A percentile compares a stretch with the other conserved stretches of the same genome.
These are phyloP conservation scores for Cryptosporidium sp. DNA, from an alignment of 169 alveolate species.

Conservation along the genomic window DNA sequence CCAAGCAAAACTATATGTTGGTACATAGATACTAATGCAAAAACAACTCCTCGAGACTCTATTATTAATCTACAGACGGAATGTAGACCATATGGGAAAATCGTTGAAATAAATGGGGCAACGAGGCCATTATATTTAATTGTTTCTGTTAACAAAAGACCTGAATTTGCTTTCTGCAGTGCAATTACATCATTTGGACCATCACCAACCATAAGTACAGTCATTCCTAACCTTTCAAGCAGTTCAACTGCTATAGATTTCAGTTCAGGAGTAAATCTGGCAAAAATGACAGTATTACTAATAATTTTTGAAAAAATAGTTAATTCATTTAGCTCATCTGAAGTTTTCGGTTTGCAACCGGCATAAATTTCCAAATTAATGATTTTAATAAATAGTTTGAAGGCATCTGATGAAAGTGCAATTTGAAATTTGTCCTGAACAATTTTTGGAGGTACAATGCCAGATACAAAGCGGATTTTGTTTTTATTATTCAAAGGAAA, in stretches of 20 bases:
- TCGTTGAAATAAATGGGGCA: constrained; percentile 41
- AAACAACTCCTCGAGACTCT: constrained; percentile 44
- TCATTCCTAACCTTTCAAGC: constrained; percentile 43
- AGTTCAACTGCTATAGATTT: constrained; percentile 19
- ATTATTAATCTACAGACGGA: constrained; percentile 20
- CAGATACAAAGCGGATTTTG: background rate
- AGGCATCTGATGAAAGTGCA: constrained; percentile 24
- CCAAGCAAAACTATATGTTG: constrained; percentile 41
- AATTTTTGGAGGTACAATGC: background rate
- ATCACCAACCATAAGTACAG: constrained; percentile 60
- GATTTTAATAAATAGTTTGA: constrained; percentile 7
- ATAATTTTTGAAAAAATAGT: constrained; percentile 12
- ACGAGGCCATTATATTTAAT: background rate
- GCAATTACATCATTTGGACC: constrained; percentile 57
- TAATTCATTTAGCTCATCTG: background rate
- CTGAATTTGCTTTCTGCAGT: constrained; percentile 30
- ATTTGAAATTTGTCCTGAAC: constrained; percentile 7
- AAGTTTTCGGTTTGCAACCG: background rate
- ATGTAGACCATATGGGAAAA: constrained; percentile 1
- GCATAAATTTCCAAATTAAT: background rate
- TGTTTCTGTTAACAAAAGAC: constrained; percentile 15
- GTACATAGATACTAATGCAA: constrained; percentile 19
- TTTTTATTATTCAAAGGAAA: background rate
- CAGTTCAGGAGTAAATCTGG: constrained; percentile 66
- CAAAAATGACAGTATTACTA: constrained; percentile 4